phyloP scores from a whole-genome alignment of 768 basidiomycete genomes.

The Suillus brevipes region DNA sequence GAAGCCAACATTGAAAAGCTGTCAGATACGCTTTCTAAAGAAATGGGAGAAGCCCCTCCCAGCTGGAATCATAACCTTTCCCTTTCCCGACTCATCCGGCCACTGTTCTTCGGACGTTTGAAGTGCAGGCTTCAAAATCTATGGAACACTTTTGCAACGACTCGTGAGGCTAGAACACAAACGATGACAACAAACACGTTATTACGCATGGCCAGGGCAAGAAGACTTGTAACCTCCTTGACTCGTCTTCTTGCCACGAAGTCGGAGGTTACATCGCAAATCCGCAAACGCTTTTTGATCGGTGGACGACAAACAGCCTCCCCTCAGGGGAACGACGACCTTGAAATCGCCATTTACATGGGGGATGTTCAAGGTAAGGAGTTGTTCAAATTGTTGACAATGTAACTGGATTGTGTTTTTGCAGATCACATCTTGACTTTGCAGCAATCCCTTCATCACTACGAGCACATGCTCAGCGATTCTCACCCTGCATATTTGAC shows the following conservation, averaged over 20 bases:
- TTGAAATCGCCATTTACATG: slow-evolving; percentile 82
- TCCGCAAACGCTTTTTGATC: slow-evolving; percentile 67
- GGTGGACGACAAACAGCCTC: slow-evolving; percentile 25
- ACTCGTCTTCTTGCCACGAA: slow-evolving; percentile 77
- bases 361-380: slow-evolving; percentile 85
- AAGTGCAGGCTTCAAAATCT: slow-evolving; percentile 32
- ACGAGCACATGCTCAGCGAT: slow-evolving; percentile 85
- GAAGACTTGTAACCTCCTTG: slow-evolving; percentile 77
- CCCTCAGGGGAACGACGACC: slow-evolving; percentile 46
- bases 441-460: slow-evolving; percentile 80
- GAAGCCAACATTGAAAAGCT: slow-evolving; percentile 7
- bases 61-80: slow-evolving; percentile 20
- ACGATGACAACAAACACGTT: slow-evolving; percentile 53
- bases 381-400: background rate
- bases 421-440: slow-evolving; percentile 88
- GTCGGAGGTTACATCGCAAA: slow-evolving; percentile 76
- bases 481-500: slow-evolving; percentile 85
- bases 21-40: background rate
- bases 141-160: background rate
- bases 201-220: slow-evolving; percentile 75
- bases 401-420: slow-evolving; percentile 6
- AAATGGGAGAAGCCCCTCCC: background rate
- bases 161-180: slow-evolving; percentile 23
- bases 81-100: slow-evolving; percentile 19
- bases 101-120: slow-evolving; percentile 37